A percentile compares a stretch with the other conserved stretches of the same genome.
phyloP scores from a whole-genome alignment of 768 basidiomycete genomes.

The Suillus cothurnatus region DNA sequence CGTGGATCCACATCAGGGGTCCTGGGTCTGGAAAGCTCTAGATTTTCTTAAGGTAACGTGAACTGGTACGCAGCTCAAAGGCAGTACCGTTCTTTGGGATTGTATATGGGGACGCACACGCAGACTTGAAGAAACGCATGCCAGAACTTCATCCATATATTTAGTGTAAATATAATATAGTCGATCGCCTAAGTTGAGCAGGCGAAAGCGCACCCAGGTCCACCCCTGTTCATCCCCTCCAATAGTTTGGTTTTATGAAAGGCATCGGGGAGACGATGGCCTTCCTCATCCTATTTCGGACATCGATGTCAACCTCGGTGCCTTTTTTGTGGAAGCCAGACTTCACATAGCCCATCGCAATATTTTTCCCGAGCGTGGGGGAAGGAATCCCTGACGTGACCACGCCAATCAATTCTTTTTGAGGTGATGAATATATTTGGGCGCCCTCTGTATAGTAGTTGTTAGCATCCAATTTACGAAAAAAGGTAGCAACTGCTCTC shows the following conservation, averaged over 20 bases:
- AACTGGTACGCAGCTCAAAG: not conserved
- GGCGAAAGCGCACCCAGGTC: not conserved
- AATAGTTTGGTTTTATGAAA: conserved; percentile 84
- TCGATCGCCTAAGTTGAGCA: conserved; percentile 6
- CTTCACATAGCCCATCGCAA: conserved; percentile 93
- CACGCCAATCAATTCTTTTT: conserved; percentile 63
- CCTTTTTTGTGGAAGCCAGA: conserved; percentile 90
- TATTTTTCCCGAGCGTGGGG: conserved; percentile 85
- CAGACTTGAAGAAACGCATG: not conserved
- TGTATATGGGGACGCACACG: not conserved
- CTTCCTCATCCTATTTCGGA: conserved; percentile 77
- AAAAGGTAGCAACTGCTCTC: conserved; percentile 23
- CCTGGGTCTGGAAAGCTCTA: not conserved
- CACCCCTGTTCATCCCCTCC: conserved; percentile 48
- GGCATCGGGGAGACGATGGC: conserved; percentile 85
- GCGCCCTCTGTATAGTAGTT: conserved; percentile 63
- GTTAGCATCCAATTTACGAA: not conserved
- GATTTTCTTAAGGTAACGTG: not conserved
- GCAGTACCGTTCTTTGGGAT: not conserved
- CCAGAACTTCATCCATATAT: not conserved
- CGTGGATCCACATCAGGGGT: not conserved
- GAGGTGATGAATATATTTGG: conserved; percentile 61
- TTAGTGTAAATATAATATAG: conserved; percentile 2
- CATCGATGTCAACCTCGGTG: conserved; percentile 80
- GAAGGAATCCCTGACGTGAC: conserved; percentile 97